Conservation (phyloP, 2,329 filamentous ascomycete species). For the Fusarium nematophilum region DNA sequence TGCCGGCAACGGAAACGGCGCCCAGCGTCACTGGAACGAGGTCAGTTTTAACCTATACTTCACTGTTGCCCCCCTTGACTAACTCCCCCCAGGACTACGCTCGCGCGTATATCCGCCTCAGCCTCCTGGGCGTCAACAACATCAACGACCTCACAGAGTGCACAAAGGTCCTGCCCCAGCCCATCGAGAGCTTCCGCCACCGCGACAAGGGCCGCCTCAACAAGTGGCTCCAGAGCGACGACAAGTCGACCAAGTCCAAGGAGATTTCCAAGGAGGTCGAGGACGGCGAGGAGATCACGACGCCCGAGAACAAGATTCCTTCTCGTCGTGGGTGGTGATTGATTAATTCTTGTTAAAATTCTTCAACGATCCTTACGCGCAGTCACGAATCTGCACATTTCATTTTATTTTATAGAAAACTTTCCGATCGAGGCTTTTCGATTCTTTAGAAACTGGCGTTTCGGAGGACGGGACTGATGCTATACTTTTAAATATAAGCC, state of each 20-base stretch:
- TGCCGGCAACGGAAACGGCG: slow-evolving; percentile 38
- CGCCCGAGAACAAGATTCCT: slow-evolving; percentile 39
- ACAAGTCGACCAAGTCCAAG: slow-evolving; percentile 43
- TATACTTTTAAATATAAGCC: too few relatives aligned
- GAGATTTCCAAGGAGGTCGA: slow-evolving; percentile 38
- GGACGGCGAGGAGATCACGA: slow-evolving; percentile 38
- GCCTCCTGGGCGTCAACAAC: slow-evolving; percentile 66
- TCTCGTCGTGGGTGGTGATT: slow-evolving; percentile 21
- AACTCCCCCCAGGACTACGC: slow-evolving; percentile 57
- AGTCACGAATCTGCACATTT: too few relatives aligned
- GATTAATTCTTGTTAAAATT: too few relatives aligned
- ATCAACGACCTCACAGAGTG: slow-evolving; percentile 67
- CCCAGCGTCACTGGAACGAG: slow-evolving; percentile 55
- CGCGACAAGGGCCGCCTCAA: slow-evolving; percentile 37
- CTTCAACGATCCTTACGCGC: too few relatives aligned
- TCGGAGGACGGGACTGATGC: too few relatives aligned
- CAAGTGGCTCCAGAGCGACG: slow-evolving; percentile 45
- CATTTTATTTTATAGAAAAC: too few relatives aligned
- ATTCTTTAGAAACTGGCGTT: too few relatives aligned
- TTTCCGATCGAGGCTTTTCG: too few relatives aligned
- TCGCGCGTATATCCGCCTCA: slow-evolving; percentile 64
- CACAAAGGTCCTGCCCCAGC: slow-evolving; percentile 61
- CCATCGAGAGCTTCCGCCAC: slow-evolving; percentile 26
- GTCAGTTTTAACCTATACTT: slow-evolving; percentile 42
- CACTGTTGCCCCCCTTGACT: neutral